Base-by-base conservation (phyloP, 169 alveolate genomes). In the Cryptosporidium parvum region DNA sequence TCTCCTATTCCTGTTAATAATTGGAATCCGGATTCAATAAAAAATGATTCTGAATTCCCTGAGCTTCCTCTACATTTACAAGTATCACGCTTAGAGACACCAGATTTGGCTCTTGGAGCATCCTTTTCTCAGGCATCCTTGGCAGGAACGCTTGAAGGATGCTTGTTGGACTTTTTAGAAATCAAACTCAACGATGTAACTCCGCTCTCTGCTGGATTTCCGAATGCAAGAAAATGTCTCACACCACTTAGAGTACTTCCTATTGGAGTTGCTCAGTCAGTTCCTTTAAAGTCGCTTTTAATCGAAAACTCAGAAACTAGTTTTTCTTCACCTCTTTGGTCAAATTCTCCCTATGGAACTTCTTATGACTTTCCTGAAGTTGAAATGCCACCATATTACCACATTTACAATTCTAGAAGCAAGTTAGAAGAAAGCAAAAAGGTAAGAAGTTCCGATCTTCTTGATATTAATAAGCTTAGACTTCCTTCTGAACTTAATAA, bases 281-380 rank as follows among this genome's bases (percentile, higher is more conserved):
- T 80, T 26, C 89, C 89, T 59, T 39, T 80, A 10, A 80, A 65
- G 70, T 61, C 80, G 6, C 62, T 80, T 3, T 26, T 80, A n/a
- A 12, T 65, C 14, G 68, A 80, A 39, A 62, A 65, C 56, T 37
- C 73, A 0, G 89, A 80, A 35, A 80, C 89, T 23, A 31, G 62
- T 2, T 80, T 80, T 23, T 80, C 89, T 26, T 62, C 51, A 2
- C 89, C 89, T 16, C 80, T 80, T 21, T 80, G 89, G 89, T 37
- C 89, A 61, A 80, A 69, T 29, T 80, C 89, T 16, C 89, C 89
- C 8, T 80, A 62, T 62, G 89, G 89, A 18, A 16, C 56, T n/a
- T 48, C 75, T 7, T 80, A 44, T 44, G 89, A 80, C 16, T 23
- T 80, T 48, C 89, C 89, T n/a, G 89, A 62, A 35, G 39, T 35